Evolutionary conservation across 257 asterid species (phyloP), one percentile per base, ranked within the genome.

Genomic region (Scutellaria minor): DNA sequence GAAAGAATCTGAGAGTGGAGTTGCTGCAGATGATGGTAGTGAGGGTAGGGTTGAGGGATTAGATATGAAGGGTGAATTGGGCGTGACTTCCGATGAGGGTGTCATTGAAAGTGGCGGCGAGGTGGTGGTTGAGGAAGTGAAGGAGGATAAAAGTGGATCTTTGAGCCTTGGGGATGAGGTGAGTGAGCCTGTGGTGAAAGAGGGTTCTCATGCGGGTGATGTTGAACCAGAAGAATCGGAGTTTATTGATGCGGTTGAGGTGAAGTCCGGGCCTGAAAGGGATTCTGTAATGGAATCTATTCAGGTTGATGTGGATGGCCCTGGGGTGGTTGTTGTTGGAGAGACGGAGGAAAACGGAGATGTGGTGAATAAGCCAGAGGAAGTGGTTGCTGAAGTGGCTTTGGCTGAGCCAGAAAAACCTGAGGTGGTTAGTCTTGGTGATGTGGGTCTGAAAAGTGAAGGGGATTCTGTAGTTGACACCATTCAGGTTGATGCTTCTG

Each of bases 311-410:
- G 77, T 66, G 46, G 77, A 79, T 22, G 78, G 62, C 41, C 74
- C 87, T 0, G 86, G 89, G 45, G 83, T 83, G 9, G 86, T 64
- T 47, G 84, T 80, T 68, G 82, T 82, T 57, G 88, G 82, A 24
- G 83, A 80, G 75, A 45, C 53, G 7, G 66, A 67, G 54, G 76
- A 75, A 60, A 51, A 54, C 15, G 68, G 53, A 42, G 81, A 24
- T 22, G 56, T 37, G 9, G 55, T 6, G n/a, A 40, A 48, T 72
- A 14, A 70, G 40, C 52, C 45, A 0, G 76, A 39, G 62, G 44
- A 64, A 42, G 77, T 46, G 73, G 75, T 42, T 35, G 45, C 53
- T 68, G 53, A 48, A 6, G 79, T 55, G n/a, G 79, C 44, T 54
- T 69, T 10, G n/a, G 58, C 53, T 58, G 56, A 53, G 40, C 46